Conservation (phyloP, 2,329 filamentous ascomycete genomes). For the Fusarium veterinarium region DNA sequence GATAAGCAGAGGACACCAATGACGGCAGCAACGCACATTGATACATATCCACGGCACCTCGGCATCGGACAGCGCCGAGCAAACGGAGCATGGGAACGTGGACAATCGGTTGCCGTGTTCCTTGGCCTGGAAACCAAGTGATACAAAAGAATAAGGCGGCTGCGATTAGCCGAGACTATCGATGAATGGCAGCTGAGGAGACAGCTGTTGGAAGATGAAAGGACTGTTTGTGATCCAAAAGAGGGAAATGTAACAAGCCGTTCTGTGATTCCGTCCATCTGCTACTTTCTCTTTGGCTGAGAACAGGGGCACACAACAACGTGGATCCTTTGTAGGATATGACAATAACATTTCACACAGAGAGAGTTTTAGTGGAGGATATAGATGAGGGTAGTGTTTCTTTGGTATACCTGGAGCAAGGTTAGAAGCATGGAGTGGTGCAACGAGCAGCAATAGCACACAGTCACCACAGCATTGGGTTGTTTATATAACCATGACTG, state of each 20-base stretch:
- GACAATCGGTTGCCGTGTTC: conserved; percentile 7
- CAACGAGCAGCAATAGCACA: not conserved
- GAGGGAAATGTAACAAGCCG: conserved; percentile 33
- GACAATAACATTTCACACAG: not conserved
- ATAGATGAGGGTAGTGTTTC: not conserved
- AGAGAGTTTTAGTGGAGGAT: not conserved
- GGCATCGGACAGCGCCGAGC: conserved; percentile 22
- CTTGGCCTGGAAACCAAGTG: conserved; percentile 34
- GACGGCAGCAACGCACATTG: not conserved
- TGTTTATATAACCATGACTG: not conserved
- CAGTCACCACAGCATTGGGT: not conserved
- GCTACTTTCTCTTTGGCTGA: not conserved
- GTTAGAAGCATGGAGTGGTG: not conserved
- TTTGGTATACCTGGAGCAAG: not conserved
- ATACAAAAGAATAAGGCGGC: conserved; percentile 27
- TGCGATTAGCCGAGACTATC: conserved; percentile 31
- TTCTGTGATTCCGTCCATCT: conserved; percentile 22
- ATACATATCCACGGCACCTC: conserved; percentile 14
- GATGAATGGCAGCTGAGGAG: conserved; percentile 8
- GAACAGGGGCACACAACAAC: conserved; percentile 2
- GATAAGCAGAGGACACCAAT: conserved; percentile 13
- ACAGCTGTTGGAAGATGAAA: conserved; percentile 1
- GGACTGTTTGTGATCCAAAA: conserved; percentile 24
- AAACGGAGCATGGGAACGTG: conserved; percentile 27
- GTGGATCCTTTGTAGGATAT: conserved; percentile 2